A percentile compares a stretch with the other conserved stretches of the same genome.
phyloP scores from a whole-genome alignment of 805 yeast genomes.

The Kazachstania viticola region DNA sequence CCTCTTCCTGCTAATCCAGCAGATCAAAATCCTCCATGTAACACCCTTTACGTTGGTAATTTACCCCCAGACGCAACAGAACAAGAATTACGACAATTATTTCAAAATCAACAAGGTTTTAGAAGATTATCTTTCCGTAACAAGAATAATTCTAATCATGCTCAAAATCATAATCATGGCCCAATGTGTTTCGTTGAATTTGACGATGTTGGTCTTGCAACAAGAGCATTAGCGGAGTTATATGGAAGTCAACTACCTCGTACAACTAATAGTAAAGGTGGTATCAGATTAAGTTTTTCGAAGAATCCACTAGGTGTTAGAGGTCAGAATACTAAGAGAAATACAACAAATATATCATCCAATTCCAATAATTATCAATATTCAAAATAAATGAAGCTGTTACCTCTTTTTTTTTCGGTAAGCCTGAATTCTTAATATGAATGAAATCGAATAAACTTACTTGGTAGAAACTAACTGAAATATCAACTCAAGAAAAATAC shows the following conservation, averaged over 20 bases:
- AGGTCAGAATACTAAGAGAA: constrained; percentile 44
- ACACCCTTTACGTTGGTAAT: constrained; percentile 92
- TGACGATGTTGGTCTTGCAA: constrained; percentile 89
- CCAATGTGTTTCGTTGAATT: constrained; percentile 99
- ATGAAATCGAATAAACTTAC: too few species aligned
- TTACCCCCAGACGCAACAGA: constrained; percentile 96
- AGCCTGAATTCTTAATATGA: too few species aligned
- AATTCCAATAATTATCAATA: too few species aligned
- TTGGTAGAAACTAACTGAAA: too few species aligned
- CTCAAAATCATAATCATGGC: constrained; percentile 69
- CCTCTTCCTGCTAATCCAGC: constrained; percentile 97
- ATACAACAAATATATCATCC: background rate
- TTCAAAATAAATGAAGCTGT: too few species aligned
- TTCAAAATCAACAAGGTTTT: constrained; percentile 84
- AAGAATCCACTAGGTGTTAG: constrained; percentile 96
- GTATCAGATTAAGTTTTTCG: constrained; percentile 85
- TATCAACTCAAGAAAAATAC: too few species aligned
- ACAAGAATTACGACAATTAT: constrained; percentile 76
- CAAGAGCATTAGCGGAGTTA: constrained; percentile 84
- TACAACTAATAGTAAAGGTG: constrained; percentile 63
- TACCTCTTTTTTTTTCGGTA: too few species aligned
- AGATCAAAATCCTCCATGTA: constrained; percentile 98
- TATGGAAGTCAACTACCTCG: constrained; percentile 89
- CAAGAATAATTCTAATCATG: constrained; percentile 32
- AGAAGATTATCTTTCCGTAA: constrained; percentile 86